Evolutionary conservation across 768 basidiomycete species (phyloP).

Genomic region (Termitomyces sp.): DNA sequence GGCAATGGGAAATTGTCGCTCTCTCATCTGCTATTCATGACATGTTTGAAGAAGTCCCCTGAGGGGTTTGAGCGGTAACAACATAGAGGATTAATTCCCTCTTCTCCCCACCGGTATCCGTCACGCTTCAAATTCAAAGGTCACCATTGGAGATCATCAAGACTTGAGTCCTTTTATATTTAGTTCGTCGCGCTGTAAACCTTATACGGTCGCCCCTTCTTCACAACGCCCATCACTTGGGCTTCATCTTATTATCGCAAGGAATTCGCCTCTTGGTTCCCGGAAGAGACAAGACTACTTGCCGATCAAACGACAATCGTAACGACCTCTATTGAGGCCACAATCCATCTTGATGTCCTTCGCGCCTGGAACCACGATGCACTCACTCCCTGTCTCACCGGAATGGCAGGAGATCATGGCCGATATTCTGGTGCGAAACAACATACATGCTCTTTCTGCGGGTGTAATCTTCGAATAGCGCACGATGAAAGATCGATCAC

Average conservation of each 20-base stretch:
- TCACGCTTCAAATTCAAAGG: too few species aligned
- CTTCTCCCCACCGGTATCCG: too few species aligned
- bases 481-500: conserved; percentile 8
- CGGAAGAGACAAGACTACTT: not conserved
- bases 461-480: conserved; percentile 1
- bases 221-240: not conserved
- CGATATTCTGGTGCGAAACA: conserved; percentile 8
- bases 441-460: conserved; percentile 11
- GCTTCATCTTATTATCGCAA: not conserved
- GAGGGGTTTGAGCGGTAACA: not conserved
- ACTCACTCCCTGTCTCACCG: not conserved
- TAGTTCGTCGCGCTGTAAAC: not conserved
- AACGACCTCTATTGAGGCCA: not conserved
- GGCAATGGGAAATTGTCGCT: too few species aligned
- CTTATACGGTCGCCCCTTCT: not conserved
- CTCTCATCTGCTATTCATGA: too few species aligned
- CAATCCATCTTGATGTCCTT: conserved; percentile 4
- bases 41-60: not conserved
- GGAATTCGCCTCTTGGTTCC: not conserved
- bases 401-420: conserved; percentile 8
- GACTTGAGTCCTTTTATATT: not conserved
- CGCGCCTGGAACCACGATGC: not conserved
- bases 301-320: not conserved
- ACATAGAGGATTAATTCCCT: not conserved
- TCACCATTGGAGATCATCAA: not conserved